These are phyloP conservation scores for Colletotrichum coccodes DNA, from an alignment of 2,329 filamentous ascomycete genomes.

Conservation along the genomic window DNA sequence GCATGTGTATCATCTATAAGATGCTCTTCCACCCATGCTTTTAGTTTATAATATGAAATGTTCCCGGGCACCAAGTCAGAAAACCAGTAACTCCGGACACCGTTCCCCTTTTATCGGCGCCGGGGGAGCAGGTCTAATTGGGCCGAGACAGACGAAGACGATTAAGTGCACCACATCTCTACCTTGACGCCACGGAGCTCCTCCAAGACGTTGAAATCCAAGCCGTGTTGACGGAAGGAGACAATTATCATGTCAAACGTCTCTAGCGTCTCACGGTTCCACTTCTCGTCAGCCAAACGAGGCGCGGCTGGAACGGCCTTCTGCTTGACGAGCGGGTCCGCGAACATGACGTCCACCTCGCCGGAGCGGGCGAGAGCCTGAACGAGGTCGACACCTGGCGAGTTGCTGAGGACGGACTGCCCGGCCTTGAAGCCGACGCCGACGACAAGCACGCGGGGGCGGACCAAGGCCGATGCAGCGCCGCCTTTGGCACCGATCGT, in stretches of 20 bases:
- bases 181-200: constrained; percentile 34
- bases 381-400: constrained; percentile 42
- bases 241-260: constrained; percentile 45
- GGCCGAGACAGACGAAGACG: not conserved
- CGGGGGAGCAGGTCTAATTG: not conserved
- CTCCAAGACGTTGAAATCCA: constrained; percentile 41
- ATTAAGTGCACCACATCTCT: constrained; percentile 35
- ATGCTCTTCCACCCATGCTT: not conserved
- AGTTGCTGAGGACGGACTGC: constrained; percentile 45
- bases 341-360: constrained; percentile 42
- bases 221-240: constrained; percentile 40
- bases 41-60: not conserved
- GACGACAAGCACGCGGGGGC: constrained; percentile 40
- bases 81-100: not conserved
- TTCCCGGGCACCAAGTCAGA: too few relatives aligned
- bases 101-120: too few relatives aligned
- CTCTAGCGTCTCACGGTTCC: constrained; percentile 39
- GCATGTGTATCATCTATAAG: too few relatives aligned
- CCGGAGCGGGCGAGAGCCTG: constrained; percentile 35
- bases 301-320: constrained; percentile 39
- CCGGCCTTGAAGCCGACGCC: constrained; percentile 49
- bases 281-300: constrained; percentile 37
- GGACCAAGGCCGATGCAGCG: constrained; percentile 22
- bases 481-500: not conserved
- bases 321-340: constrained; percentile 43